Evolutionary conservation across 768 basidiomycete species (phyloP).

Genomic region (Collybiopsis confluens): DNA sequence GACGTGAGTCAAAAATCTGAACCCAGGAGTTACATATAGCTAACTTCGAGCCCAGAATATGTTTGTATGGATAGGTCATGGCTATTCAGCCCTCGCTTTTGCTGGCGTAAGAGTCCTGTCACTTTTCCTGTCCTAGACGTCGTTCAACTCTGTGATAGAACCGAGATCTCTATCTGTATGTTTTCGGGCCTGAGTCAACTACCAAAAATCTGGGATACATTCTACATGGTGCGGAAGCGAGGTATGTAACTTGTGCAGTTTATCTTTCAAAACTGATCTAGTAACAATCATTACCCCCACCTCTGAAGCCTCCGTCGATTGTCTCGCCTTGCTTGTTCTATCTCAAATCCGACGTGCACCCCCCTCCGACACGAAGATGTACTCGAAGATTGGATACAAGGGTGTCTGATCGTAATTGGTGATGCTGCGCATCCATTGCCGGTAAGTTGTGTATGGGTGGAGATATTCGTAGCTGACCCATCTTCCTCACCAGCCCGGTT

Average conservation of each 20-base stretch:
- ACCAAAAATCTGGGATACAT: conserved; percentile 24
- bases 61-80: conserved; percentile 33
- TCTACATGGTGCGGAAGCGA: conserved; percentile 29
- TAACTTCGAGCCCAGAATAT: conserved; percentile 19
- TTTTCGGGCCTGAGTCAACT: conserved; percentile 26
- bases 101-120: conserved; percentile 23
- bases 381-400: conserved; percentile 49
- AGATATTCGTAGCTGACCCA: too few relatives aligned
- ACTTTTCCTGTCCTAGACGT: conserved; percentile 3
- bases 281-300: neutral
- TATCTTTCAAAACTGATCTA: too few relatives aligned
- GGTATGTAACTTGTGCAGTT: too few relatives aligned
- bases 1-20: conserved; percentile 15
- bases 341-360: conserved; percentile 28
- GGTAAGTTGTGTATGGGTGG: conserved; percentile 29
- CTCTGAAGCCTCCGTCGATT: conserved; percentile 32
- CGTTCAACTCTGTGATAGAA: conserved; percentile 29
- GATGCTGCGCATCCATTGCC: conserved; percentile 54
- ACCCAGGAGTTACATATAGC: neutral
- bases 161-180: conserved; percentile 24
- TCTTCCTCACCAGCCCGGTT: conserved; percentile 36
- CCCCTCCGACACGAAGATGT: conserved; percentile 33
- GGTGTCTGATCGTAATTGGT: conserved; percentile 46
- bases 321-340: conserved; percentile 19
- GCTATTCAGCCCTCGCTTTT: conserved; percentile 22